These are phyloP conservation scores for Pouteria glomerata DNA, from an alignment of 148 eudicot genomes.

Conservation along the genomic window DNA sequence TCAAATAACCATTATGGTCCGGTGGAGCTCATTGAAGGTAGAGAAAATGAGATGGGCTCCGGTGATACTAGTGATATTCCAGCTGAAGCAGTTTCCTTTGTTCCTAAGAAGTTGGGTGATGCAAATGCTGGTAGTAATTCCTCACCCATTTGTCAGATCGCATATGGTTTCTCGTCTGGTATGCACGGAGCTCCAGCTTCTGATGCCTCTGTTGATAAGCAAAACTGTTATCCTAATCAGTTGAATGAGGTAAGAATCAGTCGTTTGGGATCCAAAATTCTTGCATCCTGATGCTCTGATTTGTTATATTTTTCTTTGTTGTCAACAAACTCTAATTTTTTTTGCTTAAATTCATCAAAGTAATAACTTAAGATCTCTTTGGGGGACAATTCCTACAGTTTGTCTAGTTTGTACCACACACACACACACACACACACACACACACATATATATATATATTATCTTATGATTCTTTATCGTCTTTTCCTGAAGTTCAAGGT, in stretches of 20 bases:
- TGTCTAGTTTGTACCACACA: neutral
- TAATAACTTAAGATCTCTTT: neutral
- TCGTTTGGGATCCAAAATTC: slow-evolving; percentile 1
- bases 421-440: too few relatives aligned
- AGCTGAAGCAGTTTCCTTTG: slow-evolving; percentile 20
- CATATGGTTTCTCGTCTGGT: slow-evolving; percentile 13
- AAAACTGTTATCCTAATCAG: slow-evolving; percentile 24
- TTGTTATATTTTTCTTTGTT: neutral
- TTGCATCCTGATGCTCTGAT: neutral
- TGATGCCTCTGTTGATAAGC: slow-evolving; percentile 13
- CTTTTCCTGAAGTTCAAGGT: neutral
- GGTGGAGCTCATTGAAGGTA: slow-evolving; percentile 12
- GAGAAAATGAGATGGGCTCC: slow-evolving; percentile 5
- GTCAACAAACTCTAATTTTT: neutral
- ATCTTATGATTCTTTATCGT: neutral
- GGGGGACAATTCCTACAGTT: neutral
- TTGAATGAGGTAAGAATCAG: slow-evolving; percentile 40
- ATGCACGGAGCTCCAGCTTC: slow-evolving; percentile 15
- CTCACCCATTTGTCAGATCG: slow-evolving; percentile 14
- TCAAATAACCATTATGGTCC: slow-evolving; percentile 6
- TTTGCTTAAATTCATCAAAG: neutral
- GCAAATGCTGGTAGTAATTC: slow-evolving; percentile 19
- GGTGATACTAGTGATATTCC: slow-evolving; percentile 14
- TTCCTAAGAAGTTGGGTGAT: slow-evolving; percentile 7
- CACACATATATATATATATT: too few relatives aligned